These are phyloP conservation scores for Pelargonium fulgidum DNA, from an alignment of 441 rosid species.

Conservation along the genomic window DNA sequence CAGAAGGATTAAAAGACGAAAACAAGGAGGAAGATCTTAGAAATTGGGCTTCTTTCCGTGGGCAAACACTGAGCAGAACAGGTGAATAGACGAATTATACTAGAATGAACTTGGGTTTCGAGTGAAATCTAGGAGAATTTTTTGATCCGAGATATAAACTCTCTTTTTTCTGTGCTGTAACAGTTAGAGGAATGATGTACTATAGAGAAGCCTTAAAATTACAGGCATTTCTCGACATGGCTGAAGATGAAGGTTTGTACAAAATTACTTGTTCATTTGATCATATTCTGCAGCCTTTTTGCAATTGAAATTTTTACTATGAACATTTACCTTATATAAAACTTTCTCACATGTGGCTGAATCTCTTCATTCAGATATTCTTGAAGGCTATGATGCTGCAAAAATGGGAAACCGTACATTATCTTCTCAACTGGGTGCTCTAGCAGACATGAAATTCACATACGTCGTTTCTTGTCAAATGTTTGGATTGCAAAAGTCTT, in stretches of 20 bases:
- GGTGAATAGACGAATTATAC: slow-evolving; percentile 38
- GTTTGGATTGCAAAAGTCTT: slow-evolving; percentile 70
- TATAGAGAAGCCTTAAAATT: slow-evolving; percentile 81
- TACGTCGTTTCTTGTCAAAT: slow-evolving; percentile 81
- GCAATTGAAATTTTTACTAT: not conserved
- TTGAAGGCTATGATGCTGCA: slow-evolving; percentile 70
- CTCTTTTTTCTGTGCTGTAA: slow-evolving; percentile 21
- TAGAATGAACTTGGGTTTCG: slow-evolving; percentile 6
- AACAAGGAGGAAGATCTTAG: slow-evolving; percentile 62
- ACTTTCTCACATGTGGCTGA: not conserved
- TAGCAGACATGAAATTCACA: slow-evolving; percentile 85
- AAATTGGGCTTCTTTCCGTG: slow-evolving; percentile 89
- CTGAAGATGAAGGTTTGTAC: slow-evolving; percentile 67
- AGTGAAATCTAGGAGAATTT: slow-evolving; percentile 2
- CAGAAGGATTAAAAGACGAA: slow-evolving; percentile 43
- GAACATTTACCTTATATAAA: not conserved
- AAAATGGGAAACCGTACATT: slow-evolving; percentile 60
- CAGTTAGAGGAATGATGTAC: slow-evolving; percentile 99
- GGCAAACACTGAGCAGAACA: slow-evolving; percentile 95
- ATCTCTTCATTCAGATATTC: slow-evolving; percentile 55
- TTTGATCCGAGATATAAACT: slow-evolving; percentile 11
- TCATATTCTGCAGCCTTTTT: slow-evolving; percentile 15
- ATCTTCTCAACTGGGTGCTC: slow-evolving; percentile 69
- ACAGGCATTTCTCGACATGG: slow-evolving; percentile 87
- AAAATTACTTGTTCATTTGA: slow-evolving; percentile 17